Base-by-base conservation (phyloP, 495 filamentous ascomycete genomes). In the Daldinia bambusicola region DNA sequence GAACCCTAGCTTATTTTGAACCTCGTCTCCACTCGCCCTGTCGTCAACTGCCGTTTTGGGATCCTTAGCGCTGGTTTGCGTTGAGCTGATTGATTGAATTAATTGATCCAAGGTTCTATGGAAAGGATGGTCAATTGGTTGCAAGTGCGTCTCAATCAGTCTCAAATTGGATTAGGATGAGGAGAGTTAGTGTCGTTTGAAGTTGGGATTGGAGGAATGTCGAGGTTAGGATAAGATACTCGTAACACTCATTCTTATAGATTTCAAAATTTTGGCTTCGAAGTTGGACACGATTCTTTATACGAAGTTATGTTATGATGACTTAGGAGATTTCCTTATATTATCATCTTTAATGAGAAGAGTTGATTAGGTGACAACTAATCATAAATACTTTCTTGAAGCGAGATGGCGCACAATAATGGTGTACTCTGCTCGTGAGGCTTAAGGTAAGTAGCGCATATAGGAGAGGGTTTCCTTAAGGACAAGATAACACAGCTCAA, bases 21-120 rank as follows among this genome's bases (percentile, higher is more conserved):
- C 57, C 26, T 20, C 41, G 66, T 63, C 66, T 36, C 66, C 66
- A 68, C 59, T 26, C 34, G 13, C 34, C 50, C 30, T 22, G 3
- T 64, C 53, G 14, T 48, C 56, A 26, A 26, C 48, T 70, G 48
- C 68, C 57, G 30, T 12, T 61, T 70, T 62, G 13, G 62, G 68
- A 48, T 22, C 7, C 16, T 22, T 48, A 10, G 43, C 18, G 3
- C 9, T 26, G 43, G 8, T 16, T 22, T 48, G 34, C 34, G 9
- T 10, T 36, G 8, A 55, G 43, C 50, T 66, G 68, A 66, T 66
- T 66, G 26, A 1, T 26, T 26, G 26, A n/a, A n/a, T n/a, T n/a
- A n/a, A n/a, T n/a, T n/a, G 57, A 56, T 55, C 4, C n/a, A 48
- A 18, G 8, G 43, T 10, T 48, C 16, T 48, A 4, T 22, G 16